Base-by-base conservation (phyloP, 192 early-diverging fungal genomes). In the Pilobolus umbonatus region DNA sequence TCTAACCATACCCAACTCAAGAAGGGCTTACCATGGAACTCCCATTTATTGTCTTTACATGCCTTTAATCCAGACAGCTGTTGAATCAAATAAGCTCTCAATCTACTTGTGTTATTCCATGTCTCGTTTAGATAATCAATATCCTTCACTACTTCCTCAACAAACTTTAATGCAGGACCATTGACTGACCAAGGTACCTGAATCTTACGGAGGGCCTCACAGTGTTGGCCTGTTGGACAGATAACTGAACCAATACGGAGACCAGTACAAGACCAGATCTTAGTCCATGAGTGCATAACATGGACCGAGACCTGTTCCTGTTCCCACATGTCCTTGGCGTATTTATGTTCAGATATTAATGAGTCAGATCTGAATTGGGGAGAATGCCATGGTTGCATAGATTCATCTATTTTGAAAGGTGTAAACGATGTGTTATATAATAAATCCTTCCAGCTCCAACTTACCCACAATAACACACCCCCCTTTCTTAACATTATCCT, bases 141-240 rank as follows among this genome's bases (percentile, higher is more conserved):
- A 57, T 92, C 91, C 2, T 76, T 60, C 0, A 88, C 88, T 32
- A 90, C 92, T 4, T 80, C 81, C 32, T 91, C 75, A 55, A 94
- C 72, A 69, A 94, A 94, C 5, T 84, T 87, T 64, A 94, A 63
- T 8, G 92, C 92, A 36, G 87, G 84, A n/a, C 80, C 75, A 71
- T 94, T 94, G 64, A 94, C 92, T n/a, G 84, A 87, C 92, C 92
- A 94, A 0, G 92, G 92, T 4, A 94, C 91, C 72, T 92, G 90
- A 9, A 88, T 73, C 69, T 84, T 85, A 67, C 88, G 87, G 51
- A 94, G 74, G 4, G 75, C 81, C 5, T 79, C 74, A 70, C 84
- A 85, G 57, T 93, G 91, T 2, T 61, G 69, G 9, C 61, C 80
- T 6, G 92, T 92, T 7, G 92, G 91, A 66, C 91, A 92, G 12